Evolutionary conservation across 2,329 filamentous ascomycete species (phyloP).

Genomic region (Didymella sp.): DNA sequence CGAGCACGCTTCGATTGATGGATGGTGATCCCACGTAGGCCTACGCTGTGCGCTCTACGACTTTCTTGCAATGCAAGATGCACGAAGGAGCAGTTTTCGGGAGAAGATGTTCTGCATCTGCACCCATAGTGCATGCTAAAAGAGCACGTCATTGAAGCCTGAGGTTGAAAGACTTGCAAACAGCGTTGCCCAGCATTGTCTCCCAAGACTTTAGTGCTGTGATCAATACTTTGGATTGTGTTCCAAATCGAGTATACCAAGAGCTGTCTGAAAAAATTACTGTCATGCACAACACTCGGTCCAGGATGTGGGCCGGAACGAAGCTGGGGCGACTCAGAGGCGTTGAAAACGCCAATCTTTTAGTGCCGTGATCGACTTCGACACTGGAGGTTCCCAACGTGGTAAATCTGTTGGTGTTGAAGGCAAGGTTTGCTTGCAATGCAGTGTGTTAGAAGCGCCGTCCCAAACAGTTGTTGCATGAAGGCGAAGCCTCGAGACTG

Average conservation of each 20-base stretch:
- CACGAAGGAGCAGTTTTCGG: neutral
- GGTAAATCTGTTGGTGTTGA: slow-evolving; percentile 3
- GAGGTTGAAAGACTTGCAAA: slow-evolving; percentile 7
- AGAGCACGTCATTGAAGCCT: slow-evolving; percentile 3
- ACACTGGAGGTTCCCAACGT: slow-evolving; percentile 1
- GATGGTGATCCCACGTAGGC: neutral
- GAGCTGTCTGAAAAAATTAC: slow-evolving; percentile 5
- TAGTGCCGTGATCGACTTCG: slow-evolving; percentile 27
- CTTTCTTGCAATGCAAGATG: neutral
- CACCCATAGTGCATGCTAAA: neutral
- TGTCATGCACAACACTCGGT: slow-evolving; percentile 11
- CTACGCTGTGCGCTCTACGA: neutral
- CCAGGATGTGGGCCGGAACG: slow-evolving; percentile 7
- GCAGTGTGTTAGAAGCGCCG: slow-evolving; percentile 2
- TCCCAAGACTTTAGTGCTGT: slow-evolving; percentile 41
- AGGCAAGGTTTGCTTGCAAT: slow-evolving; percentile 1
- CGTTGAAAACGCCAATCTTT: slow-evolving; percentile 26
- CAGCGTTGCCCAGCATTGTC: slow-evolving; percentile 13
- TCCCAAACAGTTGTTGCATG: slow-evolving; percentile 7
- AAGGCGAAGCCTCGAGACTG: neutral
- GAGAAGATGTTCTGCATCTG: neutral
- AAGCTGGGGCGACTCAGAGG: slow-evolving; percentile 8
- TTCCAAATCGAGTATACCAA: slow-evolving; percentile 33
- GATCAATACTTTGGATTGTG: slow-evolving; percentile 25
- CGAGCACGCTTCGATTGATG: neutral